phyloP scores from a whole-genome alignment of 371 early-diverging fungal genomes.

The Choanephora cucurbitarum region DNA sequence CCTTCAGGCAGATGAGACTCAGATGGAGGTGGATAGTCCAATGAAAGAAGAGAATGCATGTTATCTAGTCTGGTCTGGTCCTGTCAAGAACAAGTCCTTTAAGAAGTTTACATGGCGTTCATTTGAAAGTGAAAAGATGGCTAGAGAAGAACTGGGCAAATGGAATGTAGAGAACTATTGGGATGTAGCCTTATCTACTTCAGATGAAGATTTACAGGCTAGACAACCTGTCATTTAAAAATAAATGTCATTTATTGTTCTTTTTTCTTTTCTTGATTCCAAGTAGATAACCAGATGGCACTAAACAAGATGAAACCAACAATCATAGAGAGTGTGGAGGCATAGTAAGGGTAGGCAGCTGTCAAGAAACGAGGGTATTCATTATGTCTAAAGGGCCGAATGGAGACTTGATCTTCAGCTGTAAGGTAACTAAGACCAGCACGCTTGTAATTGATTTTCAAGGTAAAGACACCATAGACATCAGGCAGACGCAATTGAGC shows the following conservation, averaged over 20 bases:
- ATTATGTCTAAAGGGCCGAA: conserved; percentile 92
- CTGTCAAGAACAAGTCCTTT: conserved; percentile 75
- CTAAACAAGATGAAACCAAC: conserved; percentile 85
- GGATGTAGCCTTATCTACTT: conserved; percentile 67
- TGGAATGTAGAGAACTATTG: conserved; percentile 80
- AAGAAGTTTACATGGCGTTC: conserved; percentile 72
- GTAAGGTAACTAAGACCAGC: conserved; percentile 75
- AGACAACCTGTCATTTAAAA: conserved; percentile 28
- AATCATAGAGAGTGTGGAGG: conserved; percentile 80
- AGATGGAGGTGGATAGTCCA: conserved; percentile 36
- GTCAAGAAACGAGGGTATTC: conserved; percentile 92
- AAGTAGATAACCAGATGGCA: conserved; percentile 72
- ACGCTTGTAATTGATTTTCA: conserved; percentile 89
- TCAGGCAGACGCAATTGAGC: conserved; percentile 83
- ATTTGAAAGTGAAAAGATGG: conserved; percentile 77
- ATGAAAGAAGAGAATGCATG: conserved; percentile 74
- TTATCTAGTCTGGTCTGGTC: conserved; percentile 92
- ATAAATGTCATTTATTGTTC: too few relatives aligned
- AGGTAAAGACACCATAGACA: conserved; percentile 94
- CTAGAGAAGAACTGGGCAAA: conserved; percentile 69
- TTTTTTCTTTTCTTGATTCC: too few relatives aligned
- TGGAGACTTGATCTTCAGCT: conserved; percentile 76
- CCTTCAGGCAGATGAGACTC: conserved; percentile 35
- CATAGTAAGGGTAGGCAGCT: conserved; percentile 94
- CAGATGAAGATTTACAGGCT: conserved; percentile 43